These are phyloP conservation scores for Eimeria maxima DNA, from an alignment of 169 alveolate genomes.

Conservation along the genomic window DNA sequence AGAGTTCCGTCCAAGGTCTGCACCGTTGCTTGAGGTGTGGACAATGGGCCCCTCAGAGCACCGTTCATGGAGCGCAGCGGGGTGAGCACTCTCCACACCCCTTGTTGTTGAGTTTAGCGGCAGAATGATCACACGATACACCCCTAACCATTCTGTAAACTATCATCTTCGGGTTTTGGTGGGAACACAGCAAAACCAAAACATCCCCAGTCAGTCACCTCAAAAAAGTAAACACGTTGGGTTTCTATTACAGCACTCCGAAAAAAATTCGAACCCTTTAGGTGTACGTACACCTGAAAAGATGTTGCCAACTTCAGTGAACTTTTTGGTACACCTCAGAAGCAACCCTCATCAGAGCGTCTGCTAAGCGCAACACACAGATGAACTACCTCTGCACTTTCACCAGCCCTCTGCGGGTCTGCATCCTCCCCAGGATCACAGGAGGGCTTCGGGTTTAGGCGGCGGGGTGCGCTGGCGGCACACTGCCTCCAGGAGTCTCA, in stretches of 20 bases:
- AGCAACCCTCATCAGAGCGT: neutral
- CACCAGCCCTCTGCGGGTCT: neutral
- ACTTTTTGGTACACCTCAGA: neutral
- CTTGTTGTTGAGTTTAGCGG: too few relatives aligned
- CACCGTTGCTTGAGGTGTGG: too few relatives aligned
- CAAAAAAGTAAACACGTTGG: neutral
- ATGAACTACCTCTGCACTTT: neutral
- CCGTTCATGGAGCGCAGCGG: too few relatives aligned
- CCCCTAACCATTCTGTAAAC: neutral
- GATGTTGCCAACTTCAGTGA: neutral
- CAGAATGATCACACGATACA: too few relatives aligned
- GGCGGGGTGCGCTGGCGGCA: neutral
- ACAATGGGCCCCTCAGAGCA: too few relatives aligned
- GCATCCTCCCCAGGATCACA: neutral
- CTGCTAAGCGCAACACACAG: neutral
- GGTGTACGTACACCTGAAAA: conserved; percentile 28
- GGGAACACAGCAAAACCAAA: neutral
- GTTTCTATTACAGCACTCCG: neutral
- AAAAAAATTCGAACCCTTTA: neutral
- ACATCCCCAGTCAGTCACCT: neutral
- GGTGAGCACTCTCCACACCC: too few relatives aligned
- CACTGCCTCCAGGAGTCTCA: neutral
- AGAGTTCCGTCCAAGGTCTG: neutral
- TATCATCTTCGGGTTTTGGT: too few relatives aligned
- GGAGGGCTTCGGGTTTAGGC: neutral